Percentiles rank a stretch among this genome's conserved stretches.
These are phyloP conservation scores for Mortierella sp. DNA, from an alignment of 371 early-diverging fungal species.

Conservation along the genomic window DNA sequence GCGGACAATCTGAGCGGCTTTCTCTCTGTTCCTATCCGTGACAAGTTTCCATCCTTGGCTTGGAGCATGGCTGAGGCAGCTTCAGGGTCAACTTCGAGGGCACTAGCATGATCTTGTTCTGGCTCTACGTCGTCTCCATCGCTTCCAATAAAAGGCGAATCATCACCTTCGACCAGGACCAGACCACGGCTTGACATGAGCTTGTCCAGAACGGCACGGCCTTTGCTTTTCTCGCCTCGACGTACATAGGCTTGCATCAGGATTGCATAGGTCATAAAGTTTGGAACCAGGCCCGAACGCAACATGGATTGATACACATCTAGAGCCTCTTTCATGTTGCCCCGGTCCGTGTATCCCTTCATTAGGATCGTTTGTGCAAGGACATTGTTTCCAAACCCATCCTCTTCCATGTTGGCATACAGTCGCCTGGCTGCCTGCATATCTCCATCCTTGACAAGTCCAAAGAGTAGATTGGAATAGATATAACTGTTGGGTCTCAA, in stretches of 20 bases:
- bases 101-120: conserved; percentile 12
- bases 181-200: conserved; percentile 34
- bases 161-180: conserved; percentile 19
- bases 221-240: conserved; percentile 35
- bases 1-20: conserved; percentile 35
- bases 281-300: conserved; percentile 42
- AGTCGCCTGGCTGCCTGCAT: conserved; percentile 42
- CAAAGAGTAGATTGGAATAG: conserved; percentile 43
- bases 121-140: conserved; percentile 4
- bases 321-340: conserved; percentile 34
- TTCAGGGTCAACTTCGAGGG: not conserved
- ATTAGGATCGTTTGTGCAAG: conserved; percentile 50
- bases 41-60: conserved; percentile 26
- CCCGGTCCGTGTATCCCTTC: conserved; percentile 43
- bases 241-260: conserved; percentile 37
- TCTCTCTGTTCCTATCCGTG: conserved; percentile 34
- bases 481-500: conserved; percentile 52
- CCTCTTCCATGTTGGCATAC: conserved; percentile 49
- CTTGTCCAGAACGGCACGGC: conserved; percentile 31
- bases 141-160: conserved; percentile 10
- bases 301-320: conserved; percentile 41
- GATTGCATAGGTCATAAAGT: conserved; percentile 49
- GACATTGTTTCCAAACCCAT: conserved; percentile 45
- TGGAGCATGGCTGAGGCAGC: not conserved
- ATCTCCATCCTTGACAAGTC: conserved; percentile 49